Evolutionary conservation across 2,329 filamentous ascomycete genomes (phyloP), one percentile per base, ranked within the genome.

Genomic region (Epichloe amarillans): DNA sequence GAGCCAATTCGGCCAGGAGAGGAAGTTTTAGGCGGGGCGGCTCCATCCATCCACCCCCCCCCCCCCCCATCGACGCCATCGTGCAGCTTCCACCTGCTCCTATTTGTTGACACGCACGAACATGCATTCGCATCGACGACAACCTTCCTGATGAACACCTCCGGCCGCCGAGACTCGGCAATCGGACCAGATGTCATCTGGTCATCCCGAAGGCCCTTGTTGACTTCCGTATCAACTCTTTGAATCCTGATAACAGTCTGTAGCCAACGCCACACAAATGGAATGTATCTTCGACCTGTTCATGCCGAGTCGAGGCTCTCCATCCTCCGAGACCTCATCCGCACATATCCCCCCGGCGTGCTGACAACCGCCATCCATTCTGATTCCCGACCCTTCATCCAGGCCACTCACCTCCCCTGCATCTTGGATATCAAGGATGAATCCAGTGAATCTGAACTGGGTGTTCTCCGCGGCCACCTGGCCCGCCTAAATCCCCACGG

Each of bases 401-500:
- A 81, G 56, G 72, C 70, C 48, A 80, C 70, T 49, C 80, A 84
- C 57, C 75, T 84, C 17, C 80, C 0, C 0, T 83, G 72, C 57
- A 58, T 83, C 0, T 64, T 84, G 1, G 77, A 83, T 53, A 59
- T 74, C 8, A 53, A 68, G 5, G 67, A 73, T 52, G 66, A 71
- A 36, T 41, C 59, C 3, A 68, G 61, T 53, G 66, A 69, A 46
- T 66, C 65, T 0, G 66, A 72, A n/a, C 60, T 70, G 1, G 65
- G 64, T 26, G 61, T 58, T 3, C 68, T 86, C 3, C 72, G 80
- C 3, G 81, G 79, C 3, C 83, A 86, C 57, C 62, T 86, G 30
- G 81, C 82, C 0, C 69, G 75, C 33, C 68, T 70, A 37, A 86
- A 86, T 56, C 81, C 82, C 0, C 82, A 86, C 56, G 68, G 68